Conservation (phyloP, 805 yeast genomes). For the Yarrowia sp. region DNA sequence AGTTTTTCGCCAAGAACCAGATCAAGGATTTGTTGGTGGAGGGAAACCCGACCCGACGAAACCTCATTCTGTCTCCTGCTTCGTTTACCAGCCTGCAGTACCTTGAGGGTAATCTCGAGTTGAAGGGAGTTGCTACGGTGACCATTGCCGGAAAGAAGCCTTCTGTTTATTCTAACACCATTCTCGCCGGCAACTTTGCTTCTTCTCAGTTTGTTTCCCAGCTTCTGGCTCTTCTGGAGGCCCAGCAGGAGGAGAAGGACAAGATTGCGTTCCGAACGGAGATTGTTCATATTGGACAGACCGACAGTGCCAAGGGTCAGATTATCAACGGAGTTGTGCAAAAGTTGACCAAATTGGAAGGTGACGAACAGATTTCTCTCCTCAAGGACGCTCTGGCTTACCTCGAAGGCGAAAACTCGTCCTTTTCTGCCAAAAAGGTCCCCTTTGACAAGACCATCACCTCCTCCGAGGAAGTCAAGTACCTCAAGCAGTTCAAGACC, state of each 20-base stretch:
- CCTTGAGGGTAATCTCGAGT: constrained; percentile 1
- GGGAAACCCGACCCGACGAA: not conserved
- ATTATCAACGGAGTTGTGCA: constrained; percentile 2
- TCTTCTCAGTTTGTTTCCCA: constrained; percentile 19
- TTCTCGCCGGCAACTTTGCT: constrained; percentile 26
- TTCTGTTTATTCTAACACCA: constrained; percentile 10
- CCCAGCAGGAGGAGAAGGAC: constrained; percentile 12
- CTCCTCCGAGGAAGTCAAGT: constrained; percentile 17
- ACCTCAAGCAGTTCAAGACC: constrained; percentile 15
- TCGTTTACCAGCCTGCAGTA: constrained; percentile 14
- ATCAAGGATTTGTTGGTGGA: constrained; percentile 21
- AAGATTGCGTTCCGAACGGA: constrained; percentile 23
- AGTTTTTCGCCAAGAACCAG: constrained; percentile 1
- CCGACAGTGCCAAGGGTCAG: constrained; percentile 28
- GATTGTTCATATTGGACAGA: constrained; percentile 15
- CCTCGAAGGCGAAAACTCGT: not conserved
- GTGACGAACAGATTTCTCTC: not conserved
- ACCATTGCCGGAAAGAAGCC: not conserved
- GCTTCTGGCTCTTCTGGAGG: constrained; percentile 17
- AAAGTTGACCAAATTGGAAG: not conserved
- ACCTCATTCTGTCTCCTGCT: constrained; percentile 19
- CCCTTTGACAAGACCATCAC: constrained; percentile 25
- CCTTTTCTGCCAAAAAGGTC: constrained; percentile 9
- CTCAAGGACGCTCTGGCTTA: constrained; percentile 9
- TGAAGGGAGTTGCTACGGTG: not conserved